Evolutionary conservation across 768 basidiomycete genomes (phyloP).

Genomic region (Exidia glandulosa): DNA sequence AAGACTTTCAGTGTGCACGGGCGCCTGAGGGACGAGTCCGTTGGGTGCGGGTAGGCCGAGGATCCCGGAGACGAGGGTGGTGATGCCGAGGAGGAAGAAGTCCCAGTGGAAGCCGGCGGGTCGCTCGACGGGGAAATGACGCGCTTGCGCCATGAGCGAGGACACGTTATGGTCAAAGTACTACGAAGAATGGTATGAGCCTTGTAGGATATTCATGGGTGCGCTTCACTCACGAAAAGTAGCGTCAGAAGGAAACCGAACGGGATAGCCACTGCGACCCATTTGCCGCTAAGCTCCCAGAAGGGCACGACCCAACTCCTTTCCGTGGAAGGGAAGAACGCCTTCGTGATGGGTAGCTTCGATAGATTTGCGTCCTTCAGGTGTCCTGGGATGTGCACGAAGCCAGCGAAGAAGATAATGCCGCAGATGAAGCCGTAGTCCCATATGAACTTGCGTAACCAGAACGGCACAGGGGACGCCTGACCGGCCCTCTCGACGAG

Average conservation of each 20-base stretch:
- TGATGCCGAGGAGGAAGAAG: constrained; percentile 31
- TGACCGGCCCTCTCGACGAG: constrained; percentile 5
- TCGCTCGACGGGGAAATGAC: constrained; percentile 29
- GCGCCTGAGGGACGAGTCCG: constrained; percentile 35
- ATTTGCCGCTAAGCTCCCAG: constrained; percentile 29
- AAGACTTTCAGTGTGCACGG: constrained; percentile 22
- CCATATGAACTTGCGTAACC: background rate
- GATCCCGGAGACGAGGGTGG: constrained; percentile 27
- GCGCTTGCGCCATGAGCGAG: constrained; percentile 31
- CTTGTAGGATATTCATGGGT: background rate
- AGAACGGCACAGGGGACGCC: background rate
- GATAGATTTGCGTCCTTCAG: constrained; percentile 24
- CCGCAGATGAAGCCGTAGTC: constrained; percentile 17
- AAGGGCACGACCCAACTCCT: constrained; percentile 30
- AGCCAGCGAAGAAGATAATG: constrained; percentile 17
- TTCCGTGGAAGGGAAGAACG: constrained; percentile 18
- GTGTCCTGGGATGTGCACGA: constrained; percentile 21
- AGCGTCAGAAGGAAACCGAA: constrained; percentile 33
- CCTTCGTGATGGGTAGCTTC: constrained; percentile 18
- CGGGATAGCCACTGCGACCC: constrained; percentile 29
- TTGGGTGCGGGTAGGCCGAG: constrained; percentile 21
- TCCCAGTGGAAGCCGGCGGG: constrained; percentile 19
- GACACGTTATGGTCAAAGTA: constrained; percentile 32
- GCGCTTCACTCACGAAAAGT: constrained; percentile 16
- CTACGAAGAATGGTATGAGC: background rate